Conservation (phyloP, 345 rosid genomes). For the Limnanthes douglasii region DNA sequence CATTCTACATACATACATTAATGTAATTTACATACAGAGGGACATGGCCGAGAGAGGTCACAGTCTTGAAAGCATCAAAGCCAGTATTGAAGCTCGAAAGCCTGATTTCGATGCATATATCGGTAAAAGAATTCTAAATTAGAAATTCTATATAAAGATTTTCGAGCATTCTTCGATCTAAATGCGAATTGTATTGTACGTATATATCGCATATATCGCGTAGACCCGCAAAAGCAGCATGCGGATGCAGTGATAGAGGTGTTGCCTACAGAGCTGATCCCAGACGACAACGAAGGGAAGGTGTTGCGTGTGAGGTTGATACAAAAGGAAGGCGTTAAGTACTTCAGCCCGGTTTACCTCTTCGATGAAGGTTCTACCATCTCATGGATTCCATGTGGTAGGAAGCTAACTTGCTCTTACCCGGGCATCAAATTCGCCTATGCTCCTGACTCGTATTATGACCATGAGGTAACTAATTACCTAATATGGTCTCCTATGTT, state of each 20-base stretch:
- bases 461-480: conserved; percentile 71
- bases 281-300: conserved; percentile 87
- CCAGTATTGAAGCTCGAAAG: conserved; percentile 91
- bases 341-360: conserved; percentile 79
- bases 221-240: conserved; percentile 94
- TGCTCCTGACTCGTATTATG: conserved; percentile 68
- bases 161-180: too few species aligned
- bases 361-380: conserved; percentile 93
- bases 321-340: conserved; percentile 85
- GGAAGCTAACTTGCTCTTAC: conserved; percentile 93
- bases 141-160: too few species aligned
- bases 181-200: too few species aligned
- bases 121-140: conserved; percentile 22
- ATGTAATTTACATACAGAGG: conserved; percentile 30
- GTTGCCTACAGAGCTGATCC: conserved; percentile 74
- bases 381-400: conserved; percentile 93
- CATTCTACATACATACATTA: conserved; percentile 1
- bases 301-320: conserved; percentile 83
- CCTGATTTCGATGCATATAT: conserved; percentile 94
- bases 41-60: conserved; percentile 99
- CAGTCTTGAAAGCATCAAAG: conserved; percentile 96
- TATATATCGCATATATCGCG: conserved; percentile 11
- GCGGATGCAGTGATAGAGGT: conserved; percentile 95
- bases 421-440: conserved; percentile 91
- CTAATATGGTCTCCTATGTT: too few species aligned